phyloP scores from a whole-genome alignment of 768 basidiomycete species.

The Boletus vinaceobasis region DNA sequence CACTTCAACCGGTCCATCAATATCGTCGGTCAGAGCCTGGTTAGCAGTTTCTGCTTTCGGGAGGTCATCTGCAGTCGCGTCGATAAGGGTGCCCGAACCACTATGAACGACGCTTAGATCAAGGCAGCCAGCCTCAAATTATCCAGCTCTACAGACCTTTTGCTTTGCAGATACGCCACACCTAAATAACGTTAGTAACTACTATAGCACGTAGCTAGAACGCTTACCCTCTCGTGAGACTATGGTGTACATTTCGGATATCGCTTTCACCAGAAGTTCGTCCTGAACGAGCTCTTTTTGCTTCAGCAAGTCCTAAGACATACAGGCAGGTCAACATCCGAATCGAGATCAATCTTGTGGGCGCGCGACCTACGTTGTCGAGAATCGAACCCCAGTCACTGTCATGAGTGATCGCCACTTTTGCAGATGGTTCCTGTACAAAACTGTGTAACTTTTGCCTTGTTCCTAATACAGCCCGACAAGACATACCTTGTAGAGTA shows the following conservation, averaged over 20 bases:
- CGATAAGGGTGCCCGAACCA: neutral
- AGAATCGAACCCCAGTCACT: constrained; percentile 20
- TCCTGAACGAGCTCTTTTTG: constrained; percentile 10
- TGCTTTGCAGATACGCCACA: constrained; percentile 17
- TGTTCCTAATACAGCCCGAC: neutral
- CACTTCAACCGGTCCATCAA: neutral
- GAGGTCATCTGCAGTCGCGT: neutral
- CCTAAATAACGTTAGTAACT: constrained; percentile 7
- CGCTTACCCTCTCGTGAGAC: constrained; percentile 10
- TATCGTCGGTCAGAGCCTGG: neutral
- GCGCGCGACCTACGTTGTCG: constrained; percentile 7
- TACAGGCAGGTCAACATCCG: neutral
- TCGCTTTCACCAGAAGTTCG: constrained; percentile 5
- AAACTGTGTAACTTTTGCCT: neutral
- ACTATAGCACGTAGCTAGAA: neutral
- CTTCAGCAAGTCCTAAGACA: constrained; percentile 8
- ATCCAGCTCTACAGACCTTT: constrained; percentile 8
- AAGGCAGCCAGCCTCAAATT: neutral
- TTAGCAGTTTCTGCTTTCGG: neutral
- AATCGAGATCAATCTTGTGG: neutral
- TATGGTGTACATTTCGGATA: constrained; percentile 13
- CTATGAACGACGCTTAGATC: neutral
- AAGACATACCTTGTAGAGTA: constrained; percentile 17
- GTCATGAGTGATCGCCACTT: constrained; percentile 25
- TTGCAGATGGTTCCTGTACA: constrained; percentile 19